Base-by-base conservation (phyloP, 345 rosid species). In the Nasturtium officinale region DNA sequence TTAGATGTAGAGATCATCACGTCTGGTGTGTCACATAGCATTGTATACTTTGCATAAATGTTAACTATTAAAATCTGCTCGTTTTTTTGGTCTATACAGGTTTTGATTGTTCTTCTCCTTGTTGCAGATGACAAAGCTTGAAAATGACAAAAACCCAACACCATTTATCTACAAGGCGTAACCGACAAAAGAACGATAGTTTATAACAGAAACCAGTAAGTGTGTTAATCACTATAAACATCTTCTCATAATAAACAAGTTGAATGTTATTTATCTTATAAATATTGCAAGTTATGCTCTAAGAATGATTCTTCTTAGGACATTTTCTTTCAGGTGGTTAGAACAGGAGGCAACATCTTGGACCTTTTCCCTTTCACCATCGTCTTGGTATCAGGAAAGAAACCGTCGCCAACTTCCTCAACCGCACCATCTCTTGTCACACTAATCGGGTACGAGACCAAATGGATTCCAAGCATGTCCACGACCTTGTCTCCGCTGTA, bases 381-480 rank as follows among this genome's bases (percentile, higher is more conserved):
- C 23, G 90, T 61, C 61, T 81, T 91, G 35, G 91, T 94, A 73
- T 91, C 96, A 4, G 97, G 97, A 77, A 94, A 91, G 64, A 65
- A 9, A n/a, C 86, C 82, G 4, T 83, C 76, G 3, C 23, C 73
- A 54, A 84, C 72, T 62, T 90, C 94, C 67, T 84, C 77, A 38
- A 89, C 64, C 15, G 12, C 21, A 43, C 98, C 98, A 42, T 91
- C 84, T 35, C 50, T 54, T 3, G 82, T 82, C 6, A 94, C 86
- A 18, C 59, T 71, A 3, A 89, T 77, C 1, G 97, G 98, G 62
- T 85, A 89, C 2, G 77, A 81, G 33, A 91, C 87, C 7, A 91
- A 81, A 75, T 91, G 98, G 18, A 84, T 87, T 6, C 95, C 89
- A 42, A 69, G 78, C 96, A 94, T 89, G 83, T 89, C 97, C 58